Percentiles rank a stretch among this genome's conserved stretches.
Conservation (phyloP, 495 filamentous ascomycete species). For the Oidiodendron maius region DNA sequence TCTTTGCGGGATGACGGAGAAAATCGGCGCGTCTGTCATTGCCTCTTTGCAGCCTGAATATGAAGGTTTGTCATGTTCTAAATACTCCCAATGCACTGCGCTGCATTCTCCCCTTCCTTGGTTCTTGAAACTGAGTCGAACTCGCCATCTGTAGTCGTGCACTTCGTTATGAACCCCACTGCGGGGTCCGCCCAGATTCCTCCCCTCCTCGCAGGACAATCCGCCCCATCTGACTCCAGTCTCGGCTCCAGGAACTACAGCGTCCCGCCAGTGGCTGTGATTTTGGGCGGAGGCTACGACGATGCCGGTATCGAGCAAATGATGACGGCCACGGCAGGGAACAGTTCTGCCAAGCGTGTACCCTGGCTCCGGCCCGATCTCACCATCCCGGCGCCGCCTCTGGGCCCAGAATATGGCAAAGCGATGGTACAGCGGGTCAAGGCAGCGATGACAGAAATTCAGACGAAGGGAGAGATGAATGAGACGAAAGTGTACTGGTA, state of each 20-base stretch:
- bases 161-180: slow-evolving; percentile 21
- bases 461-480: too few relatives aligned
- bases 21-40: too few relatives aligned
- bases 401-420: slow-evolving; percentile 29
- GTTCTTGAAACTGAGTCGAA: too few relatives aligned
- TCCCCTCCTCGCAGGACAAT: slow-evolving; percentile 20
- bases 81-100: too few relatives aligned
- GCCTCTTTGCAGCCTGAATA: too few relatives aligned
- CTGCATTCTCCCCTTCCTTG: too few relatives aligned
- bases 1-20: too few relatives aligned
- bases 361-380: slow-evolving; percentile 31
- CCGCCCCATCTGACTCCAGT: slow-evolving; percentile 14
- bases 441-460: too few relatives aligned
- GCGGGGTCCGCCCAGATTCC: slow-evolving; percentile 23
- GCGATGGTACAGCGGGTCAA: slow-evolving; percentile 24
- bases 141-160: slow-evolving; percentile 23
- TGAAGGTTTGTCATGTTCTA: too few relatives aligned
- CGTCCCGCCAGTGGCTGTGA: slow-evolving; percentile 23
- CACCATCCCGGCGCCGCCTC: slow-evolving; percentile 20
- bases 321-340: slow-evolving; percentile 17
- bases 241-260: slow-evolving; percentile 28
- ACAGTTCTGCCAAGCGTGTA: slow-evolving; percentile 14
- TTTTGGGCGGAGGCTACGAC: slow-evolving; percentile 27
- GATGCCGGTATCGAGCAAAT: slow-evolving; percentile 24
- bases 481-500: too few relatives aligned